Percentiles rank a stretch among this genome's conserved stretches.
phyloP scores from a whole-genome alignment of 1,139 yeast species.

The Hemisphaericaspora lyxosophila region DNA sequence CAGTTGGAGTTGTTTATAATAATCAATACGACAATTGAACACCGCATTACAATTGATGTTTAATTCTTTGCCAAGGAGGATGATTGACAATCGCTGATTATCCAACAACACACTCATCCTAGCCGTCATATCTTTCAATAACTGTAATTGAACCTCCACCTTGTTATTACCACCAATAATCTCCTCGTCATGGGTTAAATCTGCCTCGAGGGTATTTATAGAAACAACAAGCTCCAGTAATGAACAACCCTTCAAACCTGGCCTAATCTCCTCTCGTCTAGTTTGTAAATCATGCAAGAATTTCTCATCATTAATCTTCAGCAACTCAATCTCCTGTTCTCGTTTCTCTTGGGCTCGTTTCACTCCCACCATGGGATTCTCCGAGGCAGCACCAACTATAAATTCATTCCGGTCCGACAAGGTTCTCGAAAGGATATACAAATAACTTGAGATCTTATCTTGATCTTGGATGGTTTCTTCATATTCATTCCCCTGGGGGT shows the following conservation, averaged over 20 bases:
- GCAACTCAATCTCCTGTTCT: slow-evolving; percentile 27
- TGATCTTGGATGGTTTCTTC: slow-evolving; percentile 71
- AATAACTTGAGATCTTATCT: slow-evolving; percentile 62
- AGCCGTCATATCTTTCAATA: slow-evolving; percentile 24
- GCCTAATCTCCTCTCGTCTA: slow-evolving; percentile 27
- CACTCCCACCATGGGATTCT: slow-evolving; percentile 22
- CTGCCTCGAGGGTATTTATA: slow-evolving; percentile 26
- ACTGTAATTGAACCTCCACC: slow-evolving; percentile 17
- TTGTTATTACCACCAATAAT: slow-evolving; percentile 1
- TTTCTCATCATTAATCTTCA: slow-evolving; percentile 26
- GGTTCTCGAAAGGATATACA: slow-evolving; percentile 59
- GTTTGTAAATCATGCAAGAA: slow-evolving; percentile 32
- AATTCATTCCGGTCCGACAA: slow-evolving; percentile 54
- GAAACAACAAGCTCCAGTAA: slow-evolving; percentile 32
- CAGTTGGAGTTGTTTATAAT: slow-evolving; percentile 80
- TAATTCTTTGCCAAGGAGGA: slow-evolving; percentile 45
- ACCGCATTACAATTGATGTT: slow-evolving; percentile 58
- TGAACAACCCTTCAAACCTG: slow-evolving; percentile 28
- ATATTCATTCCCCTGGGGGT: slow-evolving; percentile 78
- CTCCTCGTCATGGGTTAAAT: slow-evolving; percentile 21
- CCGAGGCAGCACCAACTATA: slow-evolving; percentile 26
- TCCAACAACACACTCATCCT: slow-evolving; percentile 33
- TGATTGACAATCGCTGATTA: slow-evolving; percentile 41
- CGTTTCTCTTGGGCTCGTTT: slow-evolving; percentile 25
- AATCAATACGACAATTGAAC: slow-evolving; percentile 75